Evolutionary conservation across 2,329 filamentous ascomycete species (phyloP).

Genomic region (Dactylellina haptotyla): DNA sequence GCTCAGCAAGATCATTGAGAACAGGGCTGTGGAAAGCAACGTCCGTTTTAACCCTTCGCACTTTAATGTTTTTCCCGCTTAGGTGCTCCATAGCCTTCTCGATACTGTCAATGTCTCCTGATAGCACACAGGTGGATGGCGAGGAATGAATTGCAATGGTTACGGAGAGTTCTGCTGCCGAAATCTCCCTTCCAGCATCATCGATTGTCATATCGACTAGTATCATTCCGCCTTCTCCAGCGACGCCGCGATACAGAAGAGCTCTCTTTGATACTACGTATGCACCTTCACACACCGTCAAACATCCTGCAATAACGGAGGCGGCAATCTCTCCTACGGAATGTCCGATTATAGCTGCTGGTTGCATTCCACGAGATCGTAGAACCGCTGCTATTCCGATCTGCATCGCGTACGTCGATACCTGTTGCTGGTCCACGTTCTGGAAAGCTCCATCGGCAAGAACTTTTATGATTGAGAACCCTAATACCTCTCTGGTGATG

Average conservation of each 20-base stretch:
- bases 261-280: slow-evolving; percentile 61
- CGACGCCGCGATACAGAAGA: slow-evolving; percentile 34
- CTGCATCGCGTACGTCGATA: slow-evolving; percentile 61
- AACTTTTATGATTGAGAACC: neutral
- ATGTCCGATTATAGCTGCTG: slow-evolving; percentile 62
- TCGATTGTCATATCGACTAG: slow-evolving; percentile 60
- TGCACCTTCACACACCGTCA: slow-evolving; percentile 60
- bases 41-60: slow-evolving; percentile 61
- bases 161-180: slow-evolving; percentile 47
- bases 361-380: slow-evolving; percentile 58
- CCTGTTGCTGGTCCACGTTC: slow-evolving; percentile 33
- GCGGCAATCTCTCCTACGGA: slow-evolving; percentile 64
- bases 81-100: slow-evolving; percentile 55
- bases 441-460: slow-evolving; percentile 24
- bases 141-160: slow-evolving; percentile 61
- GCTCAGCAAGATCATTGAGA: slow-evolving; percentile 59
- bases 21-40: slow-evolving; percentile 63
- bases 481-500: neutral
- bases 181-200: slow-evolving; percentile 54
- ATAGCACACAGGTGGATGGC: slow-evolving; percentile 61
- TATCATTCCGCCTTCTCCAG: slow-evolving; percentile 58
- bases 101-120: slow-evolving; percentile 58
- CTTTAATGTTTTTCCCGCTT: slow-evolving; percentile 58
- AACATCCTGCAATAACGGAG: slow-evolving; percentile 60
- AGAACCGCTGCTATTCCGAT: slow-evolving; percentile 60